These are phyloP conservation scores for Podospora comata DNA, from an alignment of 495 filamentous ascomycete species.

Conservation along the genomic window DNA sequence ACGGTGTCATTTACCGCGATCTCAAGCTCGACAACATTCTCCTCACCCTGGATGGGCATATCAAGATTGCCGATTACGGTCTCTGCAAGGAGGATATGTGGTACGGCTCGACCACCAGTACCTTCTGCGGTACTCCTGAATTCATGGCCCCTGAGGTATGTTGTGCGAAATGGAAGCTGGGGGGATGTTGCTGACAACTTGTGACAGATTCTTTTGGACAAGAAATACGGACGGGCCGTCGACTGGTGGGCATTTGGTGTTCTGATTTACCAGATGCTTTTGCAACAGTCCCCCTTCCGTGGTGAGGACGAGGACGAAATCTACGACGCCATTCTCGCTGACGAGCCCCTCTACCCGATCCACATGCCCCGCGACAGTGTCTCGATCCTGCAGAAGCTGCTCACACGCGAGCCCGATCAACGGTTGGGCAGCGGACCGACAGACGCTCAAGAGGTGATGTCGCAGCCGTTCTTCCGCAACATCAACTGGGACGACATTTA, in stretches of 20 bases:
- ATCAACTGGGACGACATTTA: conserved; percentile 99
- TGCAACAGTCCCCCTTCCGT: conserved; percentile 98
- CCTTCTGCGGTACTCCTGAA: conserved; percentile 97
- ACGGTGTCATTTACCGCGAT: conserved; percentile 99
- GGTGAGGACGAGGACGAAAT: conserved; percentile 99
- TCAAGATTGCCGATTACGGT: conserved; percentile 98
- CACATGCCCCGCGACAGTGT: conserved; percentile 99
- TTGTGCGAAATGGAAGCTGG: conserved; percentile 7
- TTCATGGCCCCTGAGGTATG: conserved; percentile 98
- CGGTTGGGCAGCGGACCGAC: conserved; percentile 91
- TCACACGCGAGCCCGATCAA: conserved; percentile 91
- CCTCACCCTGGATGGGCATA: conserved; percentile 91
- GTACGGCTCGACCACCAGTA: conserved; percentile 95
- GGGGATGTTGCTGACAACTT: background rate
- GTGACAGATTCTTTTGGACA: conserved; percentile 85
- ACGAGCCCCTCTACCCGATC: conserved; percentile 97
- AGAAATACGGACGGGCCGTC: conserved; percentile 97
- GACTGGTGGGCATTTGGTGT: conserved; percentile 99
- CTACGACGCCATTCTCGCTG: conserved; percentile 97
- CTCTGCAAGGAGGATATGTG: conserved; percentile 99
- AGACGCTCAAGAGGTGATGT: conserved; percentile 99
- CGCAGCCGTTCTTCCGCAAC: conserved; percentile 94
- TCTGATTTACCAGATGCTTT: conserved; percentile 98
- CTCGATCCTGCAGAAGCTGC: conserved; percentile 94
- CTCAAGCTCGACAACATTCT: conserved; percentile 99